Conservation (phyloP, 371 early-diverging fungal genomes). For the Blastocladiella emersonii region DNA sequence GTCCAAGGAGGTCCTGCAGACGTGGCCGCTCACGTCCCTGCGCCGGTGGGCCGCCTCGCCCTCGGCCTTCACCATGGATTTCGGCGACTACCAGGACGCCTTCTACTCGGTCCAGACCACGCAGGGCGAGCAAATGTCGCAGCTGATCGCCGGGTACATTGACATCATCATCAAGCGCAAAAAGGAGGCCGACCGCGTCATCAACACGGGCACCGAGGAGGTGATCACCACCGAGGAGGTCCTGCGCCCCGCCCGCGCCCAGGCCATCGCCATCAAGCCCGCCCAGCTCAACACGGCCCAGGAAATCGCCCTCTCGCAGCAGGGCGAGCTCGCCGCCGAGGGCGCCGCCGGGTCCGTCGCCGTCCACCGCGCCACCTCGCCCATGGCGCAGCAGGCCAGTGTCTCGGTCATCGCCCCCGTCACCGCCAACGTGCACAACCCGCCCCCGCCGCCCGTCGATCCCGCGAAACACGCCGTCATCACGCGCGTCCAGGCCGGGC, state of each 20-base stretch:
- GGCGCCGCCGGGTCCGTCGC: not conserved
- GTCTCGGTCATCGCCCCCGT: not conserved
- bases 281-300: constrained; percentile 3
- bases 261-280: constrained; percentile 16
- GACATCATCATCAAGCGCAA: constrained; percentile 42
- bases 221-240: constrained; percentile 34
- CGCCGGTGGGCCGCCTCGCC: constrained; percentile 40
- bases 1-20: constrained; percentile 31
- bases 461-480: constrained; percentile 24
- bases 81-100: constrained; percentile 35
- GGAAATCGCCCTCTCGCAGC: not conserved
- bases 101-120: constrained; percentile 33
- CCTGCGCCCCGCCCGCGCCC: constrained; percentile 24
- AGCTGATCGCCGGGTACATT: constrained; percentile 42
- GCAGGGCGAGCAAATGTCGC: constrained; percentile 41
- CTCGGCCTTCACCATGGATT: constrained; percentile 40
- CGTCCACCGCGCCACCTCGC: not conserved
- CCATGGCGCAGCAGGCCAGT: not conserved
- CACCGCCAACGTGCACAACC: not conserved
- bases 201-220: constrained; percentile 24
- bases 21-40: constrained; percentile 34
- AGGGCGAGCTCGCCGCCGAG: not conserved
- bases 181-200: constrained; percentile 11
- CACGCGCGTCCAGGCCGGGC: constrained; percentile 21
- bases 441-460: too few species aligned